Conservation (phyloP, 2,329 filamentous ascomycete genomes). For the Chaetomium sp. region DNA sequence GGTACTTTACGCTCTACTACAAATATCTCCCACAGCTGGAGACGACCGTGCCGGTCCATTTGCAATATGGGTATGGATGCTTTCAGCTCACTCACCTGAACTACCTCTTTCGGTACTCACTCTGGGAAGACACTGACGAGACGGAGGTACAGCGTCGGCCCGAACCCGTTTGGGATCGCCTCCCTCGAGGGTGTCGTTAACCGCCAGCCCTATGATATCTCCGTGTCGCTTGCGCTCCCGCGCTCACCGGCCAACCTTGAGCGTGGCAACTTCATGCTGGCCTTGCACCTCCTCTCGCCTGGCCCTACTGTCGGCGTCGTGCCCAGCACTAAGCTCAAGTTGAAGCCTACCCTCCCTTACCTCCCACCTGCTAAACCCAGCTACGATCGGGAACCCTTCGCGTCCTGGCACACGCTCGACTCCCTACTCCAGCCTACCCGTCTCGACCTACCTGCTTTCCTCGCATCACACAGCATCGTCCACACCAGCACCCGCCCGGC, state of each 20-base stretch:
- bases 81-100: background rate
- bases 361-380: background rate
- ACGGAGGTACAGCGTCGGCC: slow-evolving; percentile 34
- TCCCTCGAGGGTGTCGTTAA: slow-evolving; percentile 52
- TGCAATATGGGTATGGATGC: slow-evolving; percentile 52
- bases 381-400: slow-evolving; percentile 12
- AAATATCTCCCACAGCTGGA: slow-evolving; percentile 51
- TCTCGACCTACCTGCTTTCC: slow-evolving; percentile 13
- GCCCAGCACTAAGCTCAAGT: background rate
- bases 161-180: slow-evolving; percentile 48
- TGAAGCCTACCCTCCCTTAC: background rate
- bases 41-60: slow-evolving; percentile 44
- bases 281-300: slow-evolving; percentile 59
- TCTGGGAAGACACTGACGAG: background rate
- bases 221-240: slow-evolving; percentile 68
- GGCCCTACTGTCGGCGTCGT: background rate
- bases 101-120: background rate
- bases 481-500: slow-evolving; percentile 64
- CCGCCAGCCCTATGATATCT: slow-evolving; percentile 78
- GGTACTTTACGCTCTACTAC: slow-evolving; percentile 49
- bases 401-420: slow-evolving; percentile 31
- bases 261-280: slow-evolving; percentile 92
- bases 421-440: slow-evolving; percentile 39
- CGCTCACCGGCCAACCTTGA: slow-evolving; percentile 68
- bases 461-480: slow-evolving; percentile 9